Percentiles rank a stretch among this genome's conserved stretches.
Conservation (phyloP, 805 yeast species). For the Candida methanosorbosa region DNA sequence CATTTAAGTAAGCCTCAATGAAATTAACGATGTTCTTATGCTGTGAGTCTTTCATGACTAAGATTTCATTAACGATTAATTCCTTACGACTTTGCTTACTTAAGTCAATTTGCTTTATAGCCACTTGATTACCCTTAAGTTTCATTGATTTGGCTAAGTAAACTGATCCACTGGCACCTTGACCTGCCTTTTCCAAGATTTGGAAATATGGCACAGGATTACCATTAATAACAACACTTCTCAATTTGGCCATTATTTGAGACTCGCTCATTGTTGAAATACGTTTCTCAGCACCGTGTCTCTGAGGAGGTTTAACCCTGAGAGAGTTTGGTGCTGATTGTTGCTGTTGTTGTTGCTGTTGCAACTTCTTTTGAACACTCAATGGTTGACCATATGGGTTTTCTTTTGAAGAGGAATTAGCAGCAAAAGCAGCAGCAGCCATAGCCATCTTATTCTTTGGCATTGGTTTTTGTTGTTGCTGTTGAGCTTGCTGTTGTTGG, state of each 20-base stretch:
- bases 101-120: constrained; percentile 93
- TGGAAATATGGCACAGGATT: constrained; percentile 83
- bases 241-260: constrained; percentile 73
- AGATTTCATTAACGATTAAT: constrained; percentile 87
- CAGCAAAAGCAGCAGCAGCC: constrained; percentile 29
- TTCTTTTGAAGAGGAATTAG: constrained; percentile 1
- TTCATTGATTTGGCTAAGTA: constrained; percentile 67
- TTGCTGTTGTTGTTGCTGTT: constrained; percentile 1
- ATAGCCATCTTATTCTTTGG: constrained; percentile 16
- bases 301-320: constrained; percentile 3
- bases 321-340: constrained; percentile 3
- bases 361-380: neutral
- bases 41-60: constrained; percentile 93
- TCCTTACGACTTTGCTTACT: constrained; percentile 91
- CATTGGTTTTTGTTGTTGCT: constrained; percentile 10
- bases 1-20: constrained; percentile 80
- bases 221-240: constrained; percentile 69
- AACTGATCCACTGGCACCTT: constrained; percentile 97
- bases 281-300: constrained; percentile 38
- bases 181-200: constrained; percentile 83
- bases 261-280: constrained; percentile 70
- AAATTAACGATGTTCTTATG: constrained; percentile 94
- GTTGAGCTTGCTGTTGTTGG: constrained; percentile 12
- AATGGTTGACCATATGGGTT: constrained; percentile 2
- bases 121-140: constrained; percentile 56